Evolutionary conservation across 2,329 filamentous ascomycete species (phyloP).

Genomic region (Beauveria sp.): DNA sequence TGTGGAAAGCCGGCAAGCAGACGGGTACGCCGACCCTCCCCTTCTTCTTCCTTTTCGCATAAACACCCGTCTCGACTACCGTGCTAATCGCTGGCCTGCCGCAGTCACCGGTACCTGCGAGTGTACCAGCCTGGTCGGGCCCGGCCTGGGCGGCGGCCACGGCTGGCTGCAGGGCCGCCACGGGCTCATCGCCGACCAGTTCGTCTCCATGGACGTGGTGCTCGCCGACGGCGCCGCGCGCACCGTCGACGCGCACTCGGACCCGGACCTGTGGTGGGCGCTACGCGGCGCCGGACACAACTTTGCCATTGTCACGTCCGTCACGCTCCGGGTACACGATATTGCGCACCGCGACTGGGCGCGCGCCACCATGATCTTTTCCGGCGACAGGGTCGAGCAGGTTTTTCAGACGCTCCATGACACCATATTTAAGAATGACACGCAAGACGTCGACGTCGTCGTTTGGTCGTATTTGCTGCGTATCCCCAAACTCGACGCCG

Average conservation of each 20-base stretch:
- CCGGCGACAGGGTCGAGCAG: constrained; percentile 39
- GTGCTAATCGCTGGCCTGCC: constrained; percentile 3
- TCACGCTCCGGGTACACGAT: constrained; percentile 41
- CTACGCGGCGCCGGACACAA: constrained; percentile 51
- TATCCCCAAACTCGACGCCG: constrained; percentile 31
- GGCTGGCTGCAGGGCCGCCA: constrained; percentile 46
- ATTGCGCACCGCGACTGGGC: constrained; percentile 32
- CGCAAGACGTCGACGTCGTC: constrained; percentile 35
- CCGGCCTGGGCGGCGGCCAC: constrained; percentile 49
- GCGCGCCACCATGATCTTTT: constrained; percentile 36
- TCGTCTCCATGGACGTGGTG: constrained; percentile 43
- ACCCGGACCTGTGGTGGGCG: constrained; percentile 51
- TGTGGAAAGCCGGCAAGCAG: constrained; percentile 44
- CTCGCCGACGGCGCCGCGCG: constrained; percentile 38
- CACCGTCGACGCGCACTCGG: constrained; percentile 32
- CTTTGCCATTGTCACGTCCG: constrained; percentile 49
- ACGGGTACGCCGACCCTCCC: constrained; percentile 26
- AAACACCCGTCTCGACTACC: too few relatives aligned
- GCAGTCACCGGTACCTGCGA: constrained; percentile 45
- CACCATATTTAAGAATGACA: constrained; percentile 33
- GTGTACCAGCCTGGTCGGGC: constrained; percentile 41
- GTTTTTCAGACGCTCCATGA: constrained; percentile 40
- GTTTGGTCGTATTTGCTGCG: constrained; percentile 44
- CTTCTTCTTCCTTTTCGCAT: not conserved
- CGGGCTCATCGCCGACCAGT: constrained; percentile 46